Evolutionary conservation across 352 stramenopile genomes (phyloP), one percentile per base, ranked within the genome.

Genomic region (Globisporangium nodosum): DNA sequence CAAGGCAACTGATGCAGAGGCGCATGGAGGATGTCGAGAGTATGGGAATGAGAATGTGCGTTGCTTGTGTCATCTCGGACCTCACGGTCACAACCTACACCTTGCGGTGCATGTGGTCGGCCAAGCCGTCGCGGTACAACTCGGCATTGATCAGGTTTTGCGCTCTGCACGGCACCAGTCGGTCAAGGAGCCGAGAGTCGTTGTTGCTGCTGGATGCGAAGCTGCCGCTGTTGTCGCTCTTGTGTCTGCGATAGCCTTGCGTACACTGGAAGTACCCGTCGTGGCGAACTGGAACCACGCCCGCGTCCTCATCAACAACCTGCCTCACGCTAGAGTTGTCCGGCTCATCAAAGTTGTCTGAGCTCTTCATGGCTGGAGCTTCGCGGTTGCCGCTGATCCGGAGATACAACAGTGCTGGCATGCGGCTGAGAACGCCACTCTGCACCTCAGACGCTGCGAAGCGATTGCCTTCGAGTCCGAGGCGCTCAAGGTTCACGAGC

Each of bases 401-500:
- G 45, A 90, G 54, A 56, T 73, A 83, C 24, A 24, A 52, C 6
- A 88, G 56, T 12, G 49, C 59, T 3, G 73, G 73, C 40, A 88
- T 60, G 16, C 52, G 20, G 65, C 48, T 13, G 85, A 54, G 52
- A 66, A 70, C 16, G 13, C 45, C n/a, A n/a, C 5, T 49, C 45
- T 47, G 15, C 7, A 60, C 18, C 5, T 66, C 69, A 18, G 27
- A 63, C 11, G 52, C 46, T 0, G 35, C 52, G 9, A 92, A 58
- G 39, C 61, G 59, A 50, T 92, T 92, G 5, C 71, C 69, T 52
- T 88, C 79, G 12, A 92, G 70, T 21, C 81, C 79, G 20, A 92
- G 68, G 7, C 81, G 63, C 56, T 84, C 71, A 18, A 92, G 73
- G 3, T 71, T 61, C 27, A 65, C 67, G 20, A 92, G 69, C 3